Percentiles rank a stretch among this genome's conserved stretches.
Evolutionary conservation across 1,284 basidiomycete species (phyloP).

Genomic region (Rhodotorula sp.): DNA sequence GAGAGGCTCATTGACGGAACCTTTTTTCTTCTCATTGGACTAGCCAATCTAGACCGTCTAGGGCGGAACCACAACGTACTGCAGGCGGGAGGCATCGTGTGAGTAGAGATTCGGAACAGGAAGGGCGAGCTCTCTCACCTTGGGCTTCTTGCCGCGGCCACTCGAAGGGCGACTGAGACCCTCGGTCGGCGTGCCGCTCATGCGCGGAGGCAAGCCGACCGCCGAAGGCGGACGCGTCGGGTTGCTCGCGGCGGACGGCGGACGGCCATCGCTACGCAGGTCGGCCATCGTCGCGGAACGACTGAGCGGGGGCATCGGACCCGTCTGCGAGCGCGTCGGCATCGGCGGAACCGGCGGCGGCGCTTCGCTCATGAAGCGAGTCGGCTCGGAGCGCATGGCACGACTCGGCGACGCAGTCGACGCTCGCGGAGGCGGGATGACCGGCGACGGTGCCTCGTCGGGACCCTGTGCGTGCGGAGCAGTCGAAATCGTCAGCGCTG

Average conservation of each 20-base stretch:
- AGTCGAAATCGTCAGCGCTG: background rate
- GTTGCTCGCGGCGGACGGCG: background rate
- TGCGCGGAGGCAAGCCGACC: conserved; percentile 1
- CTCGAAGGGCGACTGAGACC: background rate
- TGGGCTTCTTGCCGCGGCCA: conserved; percentile 3
- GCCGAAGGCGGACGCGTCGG: conserved; percentile 12
- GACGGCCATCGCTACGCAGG: conserved; percentile 17
- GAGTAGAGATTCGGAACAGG: background rate
- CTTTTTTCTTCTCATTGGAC: too few relatives aligned
- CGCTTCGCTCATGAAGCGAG: conserved; percentile 36
- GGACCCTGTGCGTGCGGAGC: conserved; percentile 44
- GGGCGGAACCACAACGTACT: conserved; percentile 1
- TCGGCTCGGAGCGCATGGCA: conserved; percentile 50
- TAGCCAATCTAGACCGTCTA: background rate
- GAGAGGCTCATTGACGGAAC: too few relatives aligned
- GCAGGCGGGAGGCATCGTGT: background rate
- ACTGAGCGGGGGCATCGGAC: conserved; percentile 25
- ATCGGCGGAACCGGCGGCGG: conserved; percentile 32
- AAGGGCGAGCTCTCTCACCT: background rate
- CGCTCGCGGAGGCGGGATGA: conserved; percentile 63
- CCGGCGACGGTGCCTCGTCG: conserved; percentile 60
- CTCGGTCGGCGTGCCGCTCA: conserved; percentile 4
- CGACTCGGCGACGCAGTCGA: conserved; percentile 74
- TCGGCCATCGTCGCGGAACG: conserved; percentile 31
- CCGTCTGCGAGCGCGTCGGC: conserved; percentile 16